phyloP scores from a whole-genome alignment of 2,329 filamentous ascomycete genomes.

The Nakataea oryzae region DNA sequence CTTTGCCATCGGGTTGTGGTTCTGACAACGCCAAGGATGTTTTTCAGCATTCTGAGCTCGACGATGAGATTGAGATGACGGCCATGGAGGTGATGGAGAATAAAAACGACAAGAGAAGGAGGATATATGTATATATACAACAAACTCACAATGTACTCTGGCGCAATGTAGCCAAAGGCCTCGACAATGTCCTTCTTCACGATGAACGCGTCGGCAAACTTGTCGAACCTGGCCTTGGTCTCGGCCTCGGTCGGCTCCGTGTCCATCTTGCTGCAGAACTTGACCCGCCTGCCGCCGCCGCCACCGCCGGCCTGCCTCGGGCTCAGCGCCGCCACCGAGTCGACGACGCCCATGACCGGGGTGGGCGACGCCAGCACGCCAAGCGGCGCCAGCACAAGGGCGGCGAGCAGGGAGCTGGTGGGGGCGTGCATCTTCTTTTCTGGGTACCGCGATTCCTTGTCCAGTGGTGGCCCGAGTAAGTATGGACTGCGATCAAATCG shows the following conservation, averaged over 20 bases:
- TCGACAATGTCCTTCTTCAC: constrained; percentile 14
- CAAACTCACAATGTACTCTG: constrained; percentile 13
- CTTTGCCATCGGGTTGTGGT: constrained; percentile 13
- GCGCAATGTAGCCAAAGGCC: constrained; percentile 15
- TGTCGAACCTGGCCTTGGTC: constrained; percentile 13
- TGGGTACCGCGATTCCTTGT: too few relatives aligned
- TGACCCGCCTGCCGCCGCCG: not conserved
- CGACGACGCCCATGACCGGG: not conserved
- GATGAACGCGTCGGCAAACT: constrained; percentile 14
- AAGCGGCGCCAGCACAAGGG: not conserved
- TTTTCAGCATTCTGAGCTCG: too few relatives aligned
- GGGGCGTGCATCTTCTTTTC: not conserved
- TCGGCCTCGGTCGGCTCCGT: constrained; percentile 12
- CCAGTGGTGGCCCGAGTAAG: not conserved
- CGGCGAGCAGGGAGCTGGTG: not conserved
- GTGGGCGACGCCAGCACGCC: not conserved
- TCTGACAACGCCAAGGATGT: constrained; percentile 6
- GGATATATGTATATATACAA: too few relatives aligned
- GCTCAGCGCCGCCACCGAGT: not conserved
- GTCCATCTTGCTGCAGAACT: constrained; percentile 8
- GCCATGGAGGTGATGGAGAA: too few relatives aligned
- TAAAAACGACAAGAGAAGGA: not conserved
- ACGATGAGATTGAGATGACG: too few relatives aligned
- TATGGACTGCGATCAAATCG: too few relatives aligned
- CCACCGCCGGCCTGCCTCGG: not conserved